phyloP scores from a whole-genome alignment of 345 rosid species.

The Brassica cretica region DNA sequence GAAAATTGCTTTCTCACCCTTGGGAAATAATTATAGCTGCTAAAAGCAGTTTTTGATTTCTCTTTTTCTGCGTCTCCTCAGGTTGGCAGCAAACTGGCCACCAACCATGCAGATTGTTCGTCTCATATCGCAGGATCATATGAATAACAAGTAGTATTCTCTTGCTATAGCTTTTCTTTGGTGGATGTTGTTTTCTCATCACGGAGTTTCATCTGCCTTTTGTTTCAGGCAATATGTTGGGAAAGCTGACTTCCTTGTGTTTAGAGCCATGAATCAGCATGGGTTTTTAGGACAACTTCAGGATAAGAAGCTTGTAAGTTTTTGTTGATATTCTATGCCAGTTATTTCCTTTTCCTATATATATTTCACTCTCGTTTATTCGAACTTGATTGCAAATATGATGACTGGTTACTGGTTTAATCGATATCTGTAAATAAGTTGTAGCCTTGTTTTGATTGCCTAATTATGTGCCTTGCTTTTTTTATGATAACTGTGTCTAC shows the following conservation, averaged over 20 bases:
- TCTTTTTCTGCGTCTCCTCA: slow-evolving; percentile 39
- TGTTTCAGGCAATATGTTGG: slow-evolving; percentile 84
- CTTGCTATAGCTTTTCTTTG: slow-evolving; percentile 26
- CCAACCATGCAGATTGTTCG: slow-evolving; percentile 92
- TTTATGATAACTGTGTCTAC: slow-evolving; percentile 9
- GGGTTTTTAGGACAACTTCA: slow-evolving; percentile 94
- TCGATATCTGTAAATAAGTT: background rate
- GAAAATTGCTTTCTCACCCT: background rate
- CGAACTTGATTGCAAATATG: background rate
- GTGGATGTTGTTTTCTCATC: slow-evolving; percentile 22
- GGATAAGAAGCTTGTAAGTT: slow-evolving; percentile 96
- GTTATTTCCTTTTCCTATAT: background rate
- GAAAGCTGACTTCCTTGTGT: slow-evolving; percentile 94
- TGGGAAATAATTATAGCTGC: slow-evolving; percentile 5
- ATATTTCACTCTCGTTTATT: background rate
- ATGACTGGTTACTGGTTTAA: background rate
- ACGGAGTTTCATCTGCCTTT: slow-evolving; percentile 22
- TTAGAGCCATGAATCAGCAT: slow-evolving; percentile 96
- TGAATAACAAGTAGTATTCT: slow-evolving; percentile 84
- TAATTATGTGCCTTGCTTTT: background rate
- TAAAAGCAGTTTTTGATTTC: slow-evolving; percentile 1
- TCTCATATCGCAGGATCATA: slow-evolving; percentile 94
- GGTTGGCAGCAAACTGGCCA: slow-evolving; percentile 99
- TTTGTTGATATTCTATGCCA: slow-evolving; percentile 20
- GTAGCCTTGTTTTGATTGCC: background rate